Conservation (phyloP, 371 early-diverging fungal species). For the Mucor circinelloides region DNA sequence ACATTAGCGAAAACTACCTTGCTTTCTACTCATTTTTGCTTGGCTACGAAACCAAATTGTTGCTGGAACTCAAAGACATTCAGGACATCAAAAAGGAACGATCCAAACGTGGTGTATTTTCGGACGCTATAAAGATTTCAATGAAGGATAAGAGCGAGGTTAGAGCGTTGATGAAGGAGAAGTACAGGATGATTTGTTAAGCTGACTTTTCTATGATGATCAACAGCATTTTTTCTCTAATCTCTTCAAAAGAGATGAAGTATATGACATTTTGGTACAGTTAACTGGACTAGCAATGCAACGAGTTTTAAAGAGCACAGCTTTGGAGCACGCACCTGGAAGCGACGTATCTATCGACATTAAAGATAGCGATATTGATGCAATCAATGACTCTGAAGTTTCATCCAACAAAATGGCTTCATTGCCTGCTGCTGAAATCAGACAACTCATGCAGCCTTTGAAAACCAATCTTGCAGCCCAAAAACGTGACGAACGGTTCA, state of each 20-base stretch:
- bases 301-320: slow-evolving; percentile 80
- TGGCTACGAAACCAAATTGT: slow-evolving; percentile 89
- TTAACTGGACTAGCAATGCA: slow-evolving; percentile 88
- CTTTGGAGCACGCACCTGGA: slow-evolving; percentile 70
- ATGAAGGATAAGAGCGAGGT: slow-evolving; percentile 82
- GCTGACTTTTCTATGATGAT: neutral
- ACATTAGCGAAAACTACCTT: slow-evolving; percentile 89
- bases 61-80: slow-evolving; percentile 89
- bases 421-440: slow-evolving; percentile 31
- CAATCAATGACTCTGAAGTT: slow-evolving; percentile 26
- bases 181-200: neutral
- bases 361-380: slow-evolving; percentile 39
- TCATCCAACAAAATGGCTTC: slow-evolving; percentile 20
- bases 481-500: slow-evolving; percentile 80
- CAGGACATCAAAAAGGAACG: slow-evolving; percentile 84
- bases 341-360: slow-evolving; percentile 50
- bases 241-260: slow-evolving; percentile 92
- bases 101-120: slow-evolving; percentile 87
- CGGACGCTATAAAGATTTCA: slow-evolving; percentile 86
- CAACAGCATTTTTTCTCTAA: slow-evolving; percentile 87
- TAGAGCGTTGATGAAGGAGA: neutral
- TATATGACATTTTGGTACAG: slow-evolving; percentile 89
- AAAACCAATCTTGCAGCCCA: slow-evolving; percentile 66
- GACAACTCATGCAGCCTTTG: slow-evolving; percentile 55
- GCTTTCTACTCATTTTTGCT: slow-evolving; percentile 95